These are phyloP conservation scores for Pterulicium gracile DNA, from an alignment of 1,284 basidiomycete genomes.

Conservation along the genomic window DNA sequence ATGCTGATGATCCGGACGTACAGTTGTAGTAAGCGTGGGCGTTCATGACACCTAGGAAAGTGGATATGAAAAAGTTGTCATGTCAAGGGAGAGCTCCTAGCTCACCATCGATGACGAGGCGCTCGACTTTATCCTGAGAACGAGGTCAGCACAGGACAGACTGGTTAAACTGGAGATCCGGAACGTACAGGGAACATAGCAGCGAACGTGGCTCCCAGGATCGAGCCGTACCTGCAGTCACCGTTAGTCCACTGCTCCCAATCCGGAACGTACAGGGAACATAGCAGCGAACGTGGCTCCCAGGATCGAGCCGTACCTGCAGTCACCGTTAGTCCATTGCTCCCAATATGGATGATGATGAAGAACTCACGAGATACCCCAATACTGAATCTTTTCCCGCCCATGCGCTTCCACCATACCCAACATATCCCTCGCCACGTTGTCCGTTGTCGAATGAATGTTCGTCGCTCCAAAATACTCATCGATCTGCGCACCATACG, in stretches of 20 bases:
- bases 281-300: constrained; percentile 36
- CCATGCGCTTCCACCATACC: constrained; percentile 25
- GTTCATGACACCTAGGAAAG: constrained; percentile 26
- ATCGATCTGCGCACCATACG: neutral
- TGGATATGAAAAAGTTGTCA: too few species aligned
- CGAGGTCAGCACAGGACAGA: too few species aligned
- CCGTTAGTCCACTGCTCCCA: too few species aligned
- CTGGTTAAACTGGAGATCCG: too few species aligned
- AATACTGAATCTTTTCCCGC: constrained; percentile 35
- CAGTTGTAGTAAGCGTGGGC: constrained; percentile 22
- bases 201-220: constrained; percentile 36
- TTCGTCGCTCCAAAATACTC: constrained; percentile 11
- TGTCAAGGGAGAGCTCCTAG: too few species aligned
- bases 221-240: constrained; percentile 28
- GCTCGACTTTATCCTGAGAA: constrained; percentile 26
- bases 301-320: constrained; percentile 33
- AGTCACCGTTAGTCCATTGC: neutral
- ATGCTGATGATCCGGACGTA: constrained; percentile 6
- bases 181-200: constrained; percentile 33
- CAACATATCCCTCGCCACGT: constrained; percentile 11
- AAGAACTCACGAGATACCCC: constrained; percentile 40
- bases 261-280: constrained; percentile 36
- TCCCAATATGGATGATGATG: too few species aligned
- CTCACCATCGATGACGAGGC: constrained; percentile 29
- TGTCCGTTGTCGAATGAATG: constrained; percentile 13